These are phyloP conservation scores for Citropsis articulata DNA, from an alignment of 345 rosid genomes.

Conservation along the genomic window DNA sequence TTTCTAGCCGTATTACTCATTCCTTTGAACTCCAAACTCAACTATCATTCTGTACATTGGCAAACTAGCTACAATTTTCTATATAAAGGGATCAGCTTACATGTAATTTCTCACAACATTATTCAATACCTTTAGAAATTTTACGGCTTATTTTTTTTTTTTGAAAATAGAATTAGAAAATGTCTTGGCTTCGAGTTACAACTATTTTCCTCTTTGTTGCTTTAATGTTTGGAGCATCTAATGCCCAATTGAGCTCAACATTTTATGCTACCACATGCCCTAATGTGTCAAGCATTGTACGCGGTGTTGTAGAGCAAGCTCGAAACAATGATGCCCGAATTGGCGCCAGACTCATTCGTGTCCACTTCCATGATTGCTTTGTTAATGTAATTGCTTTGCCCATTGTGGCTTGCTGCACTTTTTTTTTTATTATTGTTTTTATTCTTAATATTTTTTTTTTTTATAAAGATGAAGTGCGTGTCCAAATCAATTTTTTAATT, in stretches of 20 bases:
- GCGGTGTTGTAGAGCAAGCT: constrained; percentile 17
- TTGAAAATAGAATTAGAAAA: neutral
- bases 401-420: no score
- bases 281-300: constrained; percentile 11
- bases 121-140: neutral
- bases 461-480: no score
- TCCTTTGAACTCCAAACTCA: no score
- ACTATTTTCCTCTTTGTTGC: neutral
- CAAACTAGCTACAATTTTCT: neutral
- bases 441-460: no score
- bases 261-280: constrained; percentile 34
- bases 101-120: neutral
- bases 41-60: neutral
- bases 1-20: neutral
- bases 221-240: constrained; percentile 9
- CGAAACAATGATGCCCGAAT: neutral
- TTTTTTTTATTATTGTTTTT: no score
- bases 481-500: no score
- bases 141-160: neutral
- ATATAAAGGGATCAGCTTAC: neutral
- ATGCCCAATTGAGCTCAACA: constrained; percentile 24
- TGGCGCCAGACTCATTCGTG: constrained; percentile 29
- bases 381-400: constrained; percentile 24
- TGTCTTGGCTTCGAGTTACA: constrained; percentile 4
- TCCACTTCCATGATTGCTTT: constrained; percentile 42